Evolutionary conservation across 768 basidiomycete genomes (phyloP).

Genomic region (Suillus alpinus): DNA sequence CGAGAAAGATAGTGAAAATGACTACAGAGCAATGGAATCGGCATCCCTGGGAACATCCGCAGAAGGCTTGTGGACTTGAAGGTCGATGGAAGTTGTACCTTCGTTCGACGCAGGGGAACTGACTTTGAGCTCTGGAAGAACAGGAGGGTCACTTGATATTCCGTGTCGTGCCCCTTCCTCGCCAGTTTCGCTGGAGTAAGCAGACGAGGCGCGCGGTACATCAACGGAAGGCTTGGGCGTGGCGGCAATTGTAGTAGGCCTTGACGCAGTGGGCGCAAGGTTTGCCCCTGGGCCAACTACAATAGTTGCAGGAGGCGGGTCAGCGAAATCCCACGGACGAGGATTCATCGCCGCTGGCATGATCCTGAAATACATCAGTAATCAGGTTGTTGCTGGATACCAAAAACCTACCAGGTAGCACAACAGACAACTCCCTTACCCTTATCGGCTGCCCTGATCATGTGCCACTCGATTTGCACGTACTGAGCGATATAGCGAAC

Average conservation of each 20-base stretch:
- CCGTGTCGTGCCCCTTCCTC: conserved; percentile 21
- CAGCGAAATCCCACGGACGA: conserved; percentile 75
- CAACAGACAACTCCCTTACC: conserved; percentile 85
- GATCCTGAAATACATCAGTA: conserved; percentile 43
- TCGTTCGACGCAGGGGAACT: conserved; percentile 33
- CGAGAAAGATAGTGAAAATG: not conserved
- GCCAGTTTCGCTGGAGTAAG: conserved; percentile 28
- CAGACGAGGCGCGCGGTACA: conserved; percentile 25
- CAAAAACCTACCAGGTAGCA: conserved; percentile 71
- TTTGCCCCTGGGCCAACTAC: conserved; percentile 2
- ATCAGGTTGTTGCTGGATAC: not conserved
- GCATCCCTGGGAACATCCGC: conserved; percentile 3
- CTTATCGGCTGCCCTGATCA: conserved; percentile 59
- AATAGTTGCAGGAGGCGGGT: conserved; percentile 34
- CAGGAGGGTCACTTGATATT: conserved; percentile 29
- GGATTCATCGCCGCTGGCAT: conserved; percentile 79
- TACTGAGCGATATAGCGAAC: conserved; percentile 80
- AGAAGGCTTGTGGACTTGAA: not conserved
- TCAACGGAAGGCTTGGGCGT: conserved; percentile 31
- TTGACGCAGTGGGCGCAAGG: conserved; percentile 18
- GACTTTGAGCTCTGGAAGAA: conserved; percentile 33
- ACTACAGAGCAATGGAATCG: not conserved
- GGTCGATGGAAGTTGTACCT: conserved; percentile 14
- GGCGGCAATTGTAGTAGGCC: conserved; percentile 21
- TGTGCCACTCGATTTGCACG: conserved; percentile 69